These are phyloP conservation scores for Fraxinus quadrangulata DNA, from an alignment of 257 asterid genomes.

Conservation along the genomic window DNA sequence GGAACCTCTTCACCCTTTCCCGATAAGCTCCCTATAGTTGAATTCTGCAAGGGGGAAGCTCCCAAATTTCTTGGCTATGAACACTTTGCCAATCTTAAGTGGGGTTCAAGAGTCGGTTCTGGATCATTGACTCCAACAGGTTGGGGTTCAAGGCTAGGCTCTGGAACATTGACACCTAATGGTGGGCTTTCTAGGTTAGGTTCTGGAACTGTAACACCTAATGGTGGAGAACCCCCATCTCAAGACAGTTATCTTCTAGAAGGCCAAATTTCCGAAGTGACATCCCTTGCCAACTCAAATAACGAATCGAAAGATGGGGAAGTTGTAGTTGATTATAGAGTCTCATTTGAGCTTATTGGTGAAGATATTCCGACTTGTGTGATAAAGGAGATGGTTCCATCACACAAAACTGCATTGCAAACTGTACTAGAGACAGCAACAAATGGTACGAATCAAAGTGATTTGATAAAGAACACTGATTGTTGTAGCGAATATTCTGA, in stretches of 20 bases:
- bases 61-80: conserved; percentile 71
- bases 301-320: conserved; percentile 46
- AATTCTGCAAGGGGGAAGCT: conserved; percentile 55
- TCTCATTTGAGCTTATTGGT: conserved; percentile 74
- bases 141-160: conserved; percentile 57
- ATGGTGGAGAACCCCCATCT: conserved; percentile 45
- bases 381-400: conserved; percentile 41
- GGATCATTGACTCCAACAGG: conserved; percentile 60
- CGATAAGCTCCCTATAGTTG: conserved; percentile 49
- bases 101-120: conserved; percentile 82
- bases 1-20: conserved; percentile 90
- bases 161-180: conserved; percentile 65
- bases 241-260: conserved; percentile 44
- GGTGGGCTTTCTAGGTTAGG: conserved; percentile 56
- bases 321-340: conserved; percentile 64
- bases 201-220: conserved; percentile 68
- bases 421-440: conserved; percentile 21
- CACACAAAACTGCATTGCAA: conserved; percentile 26
- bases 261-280: conserved; percentile 59
- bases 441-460: conserved; percentile 26
- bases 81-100: conserved; percentile 57
- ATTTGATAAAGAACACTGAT: conserved; percentile 33
- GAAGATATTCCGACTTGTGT: conserved; percentile 59
- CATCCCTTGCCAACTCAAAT: conserved; percentile 66
- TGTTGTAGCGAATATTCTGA: conserved; percentile 31